phyloP scores from a whole-genome alignment of 306 rosid genomes.

The Luffa aegyptiaca region DNA sequence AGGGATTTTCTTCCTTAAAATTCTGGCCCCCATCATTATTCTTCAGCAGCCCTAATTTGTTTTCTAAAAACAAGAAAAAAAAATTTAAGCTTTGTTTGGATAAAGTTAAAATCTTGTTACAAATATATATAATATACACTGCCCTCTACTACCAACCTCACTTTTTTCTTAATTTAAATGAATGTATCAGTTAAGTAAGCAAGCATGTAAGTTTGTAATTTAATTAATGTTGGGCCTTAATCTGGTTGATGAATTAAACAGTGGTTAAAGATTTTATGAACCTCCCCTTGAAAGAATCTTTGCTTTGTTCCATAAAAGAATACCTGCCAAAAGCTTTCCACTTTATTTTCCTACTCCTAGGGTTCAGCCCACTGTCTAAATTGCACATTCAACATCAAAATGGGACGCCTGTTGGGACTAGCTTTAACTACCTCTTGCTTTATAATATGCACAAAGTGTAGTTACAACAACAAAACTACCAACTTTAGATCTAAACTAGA shows the following conservation, averaged over 20 bases:
- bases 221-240: background rate
- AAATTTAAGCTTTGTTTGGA: background rate
- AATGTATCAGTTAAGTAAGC: background rate
- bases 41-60: background rate
- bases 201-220: background rate
- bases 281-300: background rate
- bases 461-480: background rate
- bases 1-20: conserved; percentile 21
- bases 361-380: background rate
- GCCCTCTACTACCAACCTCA: background rate
- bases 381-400: background rate
- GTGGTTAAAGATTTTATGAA: background rate
- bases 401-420: background rate
- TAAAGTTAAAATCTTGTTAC: background rate
- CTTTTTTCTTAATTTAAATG: background rate
- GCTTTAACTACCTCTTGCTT: background rate
- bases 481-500: background rate
- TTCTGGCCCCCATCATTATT: conserved; percentile 9
- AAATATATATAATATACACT: background rate
- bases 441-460: background rate
- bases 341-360: conserved; percentile 3
- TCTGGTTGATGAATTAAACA: background rate
- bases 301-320: conserved; percentile 6
- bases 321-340: conserved; percentile 4
- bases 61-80: background rate